Conservation (phyloP, 73 alveolate genomes). For the Tetrahymena thermophila region DNA sequence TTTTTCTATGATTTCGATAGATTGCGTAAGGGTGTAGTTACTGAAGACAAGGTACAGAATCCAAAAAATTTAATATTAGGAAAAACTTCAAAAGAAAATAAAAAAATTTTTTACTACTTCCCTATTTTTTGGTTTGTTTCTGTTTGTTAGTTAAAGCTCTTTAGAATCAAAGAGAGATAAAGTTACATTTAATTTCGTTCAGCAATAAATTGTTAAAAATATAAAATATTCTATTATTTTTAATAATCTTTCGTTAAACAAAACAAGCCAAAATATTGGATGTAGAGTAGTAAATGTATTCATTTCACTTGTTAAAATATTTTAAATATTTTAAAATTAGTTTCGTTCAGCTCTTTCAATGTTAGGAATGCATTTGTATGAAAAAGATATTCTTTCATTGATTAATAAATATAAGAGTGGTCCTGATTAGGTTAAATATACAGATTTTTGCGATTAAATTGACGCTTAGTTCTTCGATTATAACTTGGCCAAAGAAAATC, state of each 20-base stretch:
- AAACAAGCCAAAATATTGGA: background rate
- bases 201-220: background rate
- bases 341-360: slow-evolving; percentile 63
- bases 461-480: slow-evolving; percentile 51
- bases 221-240: background rate
- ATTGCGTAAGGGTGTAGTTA: slow-evolving; percentile 85
- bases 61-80: background rate
- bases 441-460: slow-evolving; percentile 54
- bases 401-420: slow-evolving; percentile 46
- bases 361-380: slow-evolving; percentile 53
- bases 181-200: background rate
- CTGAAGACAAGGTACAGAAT: slow-evolving; percentile 57
- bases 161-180: background rate
- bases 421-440: slow-evolving; percentile 56
- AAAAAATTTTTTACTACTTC: background rate
- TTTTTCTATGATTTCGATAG: slow-evolving; percentile 85
- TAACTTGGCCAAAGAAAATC: slow-evolving; percentile 28
- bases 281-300: background rate
- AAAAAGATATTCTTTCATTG: slow-evolving; percentile 51
- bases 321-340: slow-evolving; percentile 3
- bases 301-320: too few species aligned
- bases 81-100: background rate
- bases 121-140: background rate
- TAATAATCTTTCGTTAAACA: background rate
- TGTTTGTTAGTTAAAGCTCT: background rate